A percentile compares a stretch with the other conserved stretches of the same genome.
phyloP scores from a whole-genome alignment of 1,284 basidiomycete species.

The Sanghuangporus sanghuang region DNA sequence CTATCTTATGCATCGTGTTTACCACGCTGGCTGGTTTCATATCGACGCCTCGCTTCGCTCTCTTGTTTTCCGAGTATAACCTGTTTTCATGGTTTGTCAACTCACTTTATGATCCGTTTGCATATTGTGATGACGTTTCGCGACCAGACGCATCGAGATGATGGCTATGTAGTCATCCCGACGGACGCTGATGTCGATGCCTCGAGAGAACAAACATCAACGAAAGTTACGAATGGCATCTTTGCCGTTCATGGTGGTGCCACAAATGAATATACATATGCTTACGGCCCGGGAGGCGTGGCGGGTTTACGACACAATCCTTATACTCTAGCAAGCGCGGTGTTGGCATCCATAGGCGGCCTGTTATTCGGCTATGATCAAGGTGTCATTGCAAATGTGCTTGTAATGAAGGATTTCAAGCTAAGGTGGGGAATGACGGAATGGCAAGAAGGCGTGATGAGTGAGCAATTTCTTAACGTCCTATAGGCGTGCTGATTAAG shows the following conservation, averaged over 20 bases:
- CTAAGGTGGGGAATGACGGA: slow-evolving; percentile 61
- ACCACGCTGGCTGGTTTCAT: not conserved
- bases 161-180: slow-evolving; percentile 16
- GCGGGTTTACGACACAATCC: slow-evolving; percentile 57
- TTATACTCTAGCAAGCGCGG: slow-evolving; percentile 56
- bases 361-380: slow-evolving; percentile 77
- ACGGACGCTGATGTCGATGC: not conserved
- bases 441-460: slow-evolving; percentile 70
- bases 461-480: slow-evolving; percentile 36
- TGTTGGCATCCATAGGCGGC: slow-evolving; percentile 74
- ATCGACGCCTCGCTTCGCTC: not conserved
- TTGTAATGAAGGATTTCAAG: slow-evolving; percentile 76
- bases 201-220: not conserved
- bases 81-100: not conserved
- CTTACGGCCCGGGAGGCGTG: slow-evolving; percentile 63
- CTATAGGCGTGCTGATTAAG: not conserved
- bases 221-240: slow-evolving; percentile 24
- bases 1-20: not conserved
- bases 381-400: slow-evolving; percentile 74
- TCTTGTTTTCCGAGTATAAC: not conserved
- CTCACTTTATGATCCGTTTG: not conserved
- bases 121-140: not conserved
- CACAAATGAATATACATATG: slow-evolving; percentile 47
- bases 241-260: slow-evolving; percentile 24
- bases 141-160: slow-evolving; percentile 5